Evolutionary conservation across 225 moss, liverwort and hornwort genomes (phyloP).

Genomic region (Sphagnum tenellum): DNA sequence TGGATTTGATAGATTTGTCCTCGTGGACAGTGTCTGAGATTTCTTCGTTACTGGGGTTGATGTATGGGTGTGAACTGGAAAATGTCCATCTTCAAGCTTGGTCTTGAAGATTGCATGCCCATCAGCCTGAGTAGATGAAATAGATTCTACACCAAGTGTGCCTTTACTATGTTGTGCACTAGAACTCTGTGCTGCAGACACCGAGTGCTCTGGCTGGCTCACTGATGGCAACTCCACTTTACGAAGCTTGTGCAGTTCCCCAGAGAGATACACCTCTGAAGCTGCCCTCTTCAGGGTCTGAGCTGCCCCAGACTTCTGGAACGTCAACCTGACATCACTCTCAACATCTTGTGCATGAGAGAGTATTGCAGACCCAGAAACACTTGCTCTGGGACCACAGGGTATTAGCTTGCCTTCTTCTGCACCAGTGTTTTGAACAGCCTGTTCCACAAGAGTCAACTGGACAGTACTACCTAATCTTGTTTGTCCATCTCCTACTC

Average conservation of each 20-base stretch:
- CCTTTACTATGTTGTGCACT: background rate
- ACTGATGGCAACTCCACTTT: slow-evolving; percentile 5
- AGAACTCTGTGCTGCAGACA: background rate
- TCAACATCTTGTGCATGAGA: slow-evolving; percentile 4
- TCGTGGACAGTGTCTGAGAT: too few species aligned
- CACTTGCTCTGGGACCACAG: slow-evolving; percentile 2
- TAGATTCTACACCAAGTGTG: too few species aligned
- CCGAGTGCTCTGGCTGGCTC: too few species aligned
- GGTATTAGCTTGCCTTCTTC: background rate
- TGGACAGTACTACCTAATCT: background rate
- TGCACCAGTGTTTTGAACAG: background rate
- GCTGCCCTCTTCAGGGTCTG: slow-evolving; percentile 12
- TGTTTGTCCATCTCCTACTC: slow-evolving; percentile 8
- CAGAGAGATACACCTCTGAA: background rate
- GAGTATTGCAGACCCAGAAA: slow-evolving; percentile 4
- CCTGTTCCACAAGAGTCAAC: background rate
- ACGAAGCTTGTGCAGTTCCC: slow-evolving; percentile 3
- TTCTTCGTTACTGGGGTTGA: background rate
- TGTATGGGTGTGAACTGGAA: too few species aligned
- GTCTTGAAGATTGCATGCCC: too few species aligned
- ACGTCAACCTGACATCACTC: slow-evolving; percentile 3
- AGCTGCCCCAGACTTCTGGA: slow-evolving; percentile 3
- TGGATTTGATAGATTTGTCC: too few species aligned
- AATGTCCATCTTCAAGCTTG: too few species aligned
- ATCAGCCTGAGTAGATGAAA: too few species aligned